Evolutionary conservation across 257 asterid species (phyloP), one percentile per base, ranked within the genome.

Genomic region (Misopates orontium): DNA sequence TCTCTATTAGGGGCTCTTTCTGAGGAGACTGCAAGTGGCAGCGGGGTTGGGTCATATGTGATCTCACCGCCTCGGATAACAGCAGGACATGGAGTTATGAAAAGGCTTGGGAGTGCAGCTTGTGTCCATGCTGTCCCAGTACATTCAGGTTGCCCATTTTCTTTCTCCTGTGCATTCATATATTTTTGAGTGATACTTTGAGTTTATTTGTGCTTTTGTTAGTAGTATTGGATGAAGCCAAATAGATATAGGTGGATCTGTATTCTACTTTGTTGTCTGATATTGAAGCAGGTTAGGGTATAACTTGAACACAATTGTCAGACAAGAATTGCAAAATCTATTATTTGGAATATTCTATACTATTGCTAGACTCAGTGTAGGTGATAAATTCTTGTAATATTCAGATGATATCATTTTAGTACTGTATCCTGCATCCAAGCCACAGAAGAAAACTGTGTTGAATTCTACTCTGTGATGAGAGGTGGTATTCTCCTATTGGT

Each of bases 81-180:
- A 77, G 83, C 92, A 17, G 99, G 97, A 16, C 63, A 69, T 18
- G 99, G 99, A 28, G 82, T 90, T 14, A 44, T 79, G 57, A 93
- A 86, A 81, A 72, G 79, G 81, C 78, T 90, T 62, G 96, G 97
- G 39, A 85, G 84, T 73, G 94, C 97, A 20, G 87, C 77, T 32
- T 87, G 96, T 60, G 78, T 86, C 44, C 99, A 84, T 79, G 87
- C 85, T 54, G 78, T 93, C 61, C 97, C 99, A 47, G 85, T 80
- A 58, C 97, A 93, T 72, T 85, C 99, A 87, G 99, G 99, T 93
- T 55, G 47, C 68, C 59, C 59, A 10, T 39, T n/a, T 67, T 74
- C 23, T 48, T 41, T 14, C 8, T n/a, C 28, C 11, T 2, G 1
- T 9, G 8, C 8, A 8, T 36, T 36, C 10, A 9, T 64, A 14